Evolutionary conservation across 2,329 filamentous ascomycete genomes (phyloP), one percentile per base, ranked within the genome.

Genomic region (Botryotinia globosa): DNA sequence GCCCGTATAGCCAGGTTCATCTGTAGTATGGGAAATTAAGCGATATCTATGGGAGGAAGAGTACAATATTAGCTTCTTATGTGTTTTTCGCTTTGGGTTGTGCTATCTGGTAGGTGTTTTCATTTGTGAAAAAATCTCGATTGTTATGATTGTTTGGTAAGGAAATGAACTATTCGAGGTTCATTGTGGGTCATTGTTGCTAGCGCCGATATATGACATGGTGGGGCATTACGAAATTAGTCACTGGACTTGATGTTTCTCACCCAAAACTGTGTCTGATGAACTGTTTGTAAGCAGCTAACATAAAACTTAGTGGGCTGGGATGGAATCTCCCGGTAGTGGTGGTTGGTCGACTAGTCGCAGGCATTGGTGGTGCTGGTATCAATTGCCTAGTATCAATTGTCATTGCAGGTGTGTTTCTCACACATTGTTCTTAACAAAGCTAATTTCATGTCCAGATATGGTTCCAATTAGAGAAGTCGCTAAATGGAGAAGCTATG

Each of bases 401-500:
- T 16, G 79, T 89, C 12, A 86, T 87, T 45, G 85, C 86, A 62
- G 85, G 85, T 85, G 76, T 71, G 18, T 25, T 25, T 8, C n/a
- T 16, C 25, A 2, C 6, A 18, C 29, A 20, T 32, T 32, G 32
- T 12, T 32, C 14, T 4, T 39, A 25, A 29, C 18, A 74, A 29
- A 74, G 45, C 62, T 64, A 45, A 51, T 25, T 6, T 7, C 39
- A 45, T 29, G 5, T 48, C 0, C 34, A 85, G 86, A 88, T 73
- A 79, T 88, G 3, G 82, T 87, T 2, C 86, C 86, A 0, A 79
- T 87, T 0, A 81, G 85, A 64, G 85, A 88, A 20, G 84, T 87
- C 0, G 86, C 85, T 1, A 81, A 83, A 1, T 88, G 86, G 86
- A 83, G 86, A 67, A 84, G 85, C 18, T 87, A 86, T 73, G 81